These are phyloP conservation scores for Cupressus sempervirens DNA, from an alignment of 75 land plant genomes.

Conservation along the genomic window DNA sequence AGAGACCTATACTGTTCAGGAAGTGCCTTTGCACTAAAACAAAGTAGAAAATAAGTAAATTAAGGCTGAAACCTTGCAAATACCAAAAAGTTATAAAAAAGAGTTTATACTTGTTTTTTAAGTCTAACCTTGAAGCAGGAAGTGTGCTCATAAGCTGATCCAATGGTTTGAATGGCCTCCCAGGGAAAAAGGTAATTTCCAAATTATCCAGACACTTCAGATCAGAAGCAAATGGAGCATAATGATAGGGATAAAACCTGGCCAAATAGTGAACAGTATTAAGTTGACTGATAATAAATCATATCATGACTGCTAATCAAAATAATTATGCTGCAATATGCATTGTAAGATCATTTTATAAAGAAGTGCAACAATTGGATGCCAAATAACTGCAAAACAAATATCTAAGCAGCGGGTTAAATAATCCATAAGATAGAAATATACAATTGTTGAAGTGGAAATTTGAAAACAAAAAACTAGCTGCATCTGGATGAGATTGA, in stretches of 20 bases:
- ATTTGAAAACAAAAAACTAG: background rate
- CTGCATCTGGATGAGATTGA: background rate
- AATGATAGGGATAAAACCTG: conserved; percentile 80
- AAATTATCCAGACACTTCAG: conserved; percentile 62
- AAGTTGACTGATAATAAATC: background rate
- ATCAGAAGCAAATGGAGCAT: conserved; percentile 98
- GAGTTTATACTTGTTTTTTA: background rate
- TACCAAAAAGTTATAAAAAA: background rate
- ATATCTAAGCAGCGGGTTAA: background rate
- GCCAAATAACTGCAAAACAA: background rate
- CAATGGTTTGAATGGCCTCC: conserved; percentile 93
- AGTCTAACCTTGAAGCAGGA: conserved; percentile 87
- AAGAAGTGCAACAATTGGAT: background rate
- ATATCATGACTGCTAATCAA: background rate
- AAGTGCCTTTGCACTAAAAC: conserved; percentile 63
- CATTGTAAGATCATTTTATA: background rate
- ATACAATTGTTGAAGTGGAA: no score
- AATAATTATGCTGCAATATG: background rate
- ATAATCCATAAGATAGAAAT: background rate
- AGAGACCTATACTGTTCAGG: conserved; percentile 70
- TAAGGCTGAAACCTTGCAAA: conserved; percentile 3
- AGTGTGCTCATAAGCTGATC: conserved; percentile 94
- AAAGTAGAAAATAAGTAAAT: conserved; percentile 1
- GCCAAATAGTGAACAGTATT: background rate
- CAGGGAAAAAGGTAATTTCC: conserved; percentile 75